Conservation (phyloP, 2,329 filamentous ascomycete genomes). For the Teratosphaeria viscida region DNA sequence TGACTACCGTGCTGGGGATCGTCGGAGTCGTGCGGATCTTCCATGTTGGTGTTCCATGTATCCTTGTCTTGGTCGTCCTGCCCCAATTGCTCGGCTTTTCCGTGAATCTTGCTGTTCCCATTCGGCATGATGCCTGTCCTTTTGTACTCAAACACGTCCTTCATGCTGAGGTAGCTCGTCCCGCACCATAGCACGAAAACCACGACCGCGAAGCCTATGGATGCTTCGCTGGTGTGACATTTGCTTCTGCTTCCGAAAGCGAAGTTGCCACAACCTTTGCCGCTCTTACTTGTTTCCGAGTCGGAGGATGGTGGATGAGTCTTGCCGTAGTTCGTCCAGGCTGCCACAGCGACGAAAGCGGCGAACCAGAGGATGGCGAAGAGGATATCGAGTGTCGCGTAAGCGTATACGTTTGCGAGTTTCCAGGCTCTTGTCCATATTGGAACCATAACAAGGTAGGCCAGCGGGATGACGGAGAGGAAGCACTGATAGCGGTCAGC, state of each 20-base stretch:
- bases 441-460: conserved; percentile 51
- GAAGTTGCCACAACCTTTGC: conserved; percentile 39
- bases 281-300: conserved; percentile 24
- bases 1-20: conserved; percentile 28
- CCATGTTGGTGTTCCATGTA: conserved; percentile 35
- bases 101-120: conserved; percentile 31
- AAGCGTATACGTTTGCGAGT: conserved; percentile 51
- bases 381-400: conserved; percentile 44
- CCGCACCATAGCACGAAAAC: conserved; percentile 46
- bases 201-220: conserved; percentile 46
- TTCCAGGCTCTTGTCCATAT: conserved; percentile 49
- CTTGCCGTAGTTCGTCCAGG: conserved; percentile 34
- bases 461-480: conserved; percentile 46
- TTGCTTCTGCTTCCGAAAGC: conserved; percentile 44
- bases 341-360: conserved; percentile 46
- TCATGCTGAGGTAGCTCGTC: conserved; percentile 44
- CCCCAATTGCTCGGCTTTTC: conserved; percentile 14
- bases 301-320: conserved; percentile 4
- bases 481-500: conserved; percentile 39
- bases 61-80: conserved; percentile 35
- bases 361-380: conserved; percentile 49
- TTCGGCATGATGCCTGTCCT: conserved; percentile 45
- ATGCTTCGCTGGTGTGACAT: conserved; percentile 47
- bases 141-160: conserved; percentile 46
- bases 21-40: conserved; percentile 24